Evolutionary conservation across 2,329 filamentous ascomycete genomes (phyloP).

Genomic region (Colletotrichum somersetense): DNA sequence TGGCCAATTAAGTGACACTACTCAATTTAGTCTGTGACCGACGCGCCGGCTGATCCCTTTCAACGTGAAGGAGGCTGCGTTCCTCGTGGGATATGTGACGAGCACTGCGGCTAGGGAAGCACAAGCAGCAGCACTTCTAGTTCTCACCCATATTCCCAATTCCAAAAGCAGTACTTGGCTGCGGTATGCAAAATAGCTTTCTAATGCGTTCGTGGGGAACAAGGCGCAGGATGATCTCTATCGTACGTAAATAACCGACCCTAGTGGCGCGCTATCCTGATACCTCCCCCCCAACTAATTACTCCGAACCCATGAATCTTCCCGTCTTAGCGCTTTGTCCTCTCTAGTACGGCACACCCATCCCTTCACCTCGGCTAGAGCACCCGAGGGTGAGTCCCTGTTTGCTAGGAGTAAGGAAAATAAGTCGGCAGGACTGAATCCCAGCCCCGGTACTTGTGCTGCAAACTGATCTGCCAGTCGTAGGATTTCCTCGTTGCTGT

Average conservation of each 20-base stretch:
- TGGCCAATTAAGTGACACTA: not conserved
- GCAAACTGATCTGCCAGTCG: constrained; percentile 1
- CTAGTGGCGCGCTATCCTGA: too few relatives aligned
- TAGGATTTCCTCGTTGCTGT: not conserved
- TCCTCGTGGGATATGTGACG: too few relatives aligned
- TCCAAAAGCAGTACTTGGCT: too few relatives aligned
- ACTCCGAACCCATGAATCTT: constrained; percentile 1
- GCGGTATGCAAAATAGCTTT: too few relatives aligned
- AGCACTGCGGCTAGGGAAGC: too few relatives aligned
- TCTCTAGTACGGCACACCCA: not conserved
- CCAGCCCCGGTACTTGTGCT: not conserved
- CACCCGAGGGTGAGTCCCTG: not conserved
- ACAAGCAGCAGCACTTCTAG: too few relatives aligned
- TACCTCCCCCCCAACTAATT: too few relatives aligned
- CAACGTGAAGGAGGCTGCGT: too few relatives aligned
- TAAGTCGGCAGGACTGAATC: constrained; percentile 6
- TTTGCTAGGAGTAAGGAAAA: constrained; percentile 5
- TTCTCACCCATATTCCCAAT: too few relatives aligned
- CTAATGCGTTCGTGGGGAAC: too few relatives aligned
- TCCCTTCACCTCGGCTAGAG: not conserved
- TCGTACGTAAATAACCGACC: too few relatives aligned
- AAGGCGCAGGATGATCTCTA: too few relatives aligned
- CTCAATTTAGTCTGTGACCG: not conserved
- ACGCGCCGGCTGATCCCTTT: not conserved
- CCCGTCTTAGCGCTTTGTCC: not conserved